phyloP scores from a whole-genome alignment of 441 rosid genomes.

The Manihot esculenta region DNA sequence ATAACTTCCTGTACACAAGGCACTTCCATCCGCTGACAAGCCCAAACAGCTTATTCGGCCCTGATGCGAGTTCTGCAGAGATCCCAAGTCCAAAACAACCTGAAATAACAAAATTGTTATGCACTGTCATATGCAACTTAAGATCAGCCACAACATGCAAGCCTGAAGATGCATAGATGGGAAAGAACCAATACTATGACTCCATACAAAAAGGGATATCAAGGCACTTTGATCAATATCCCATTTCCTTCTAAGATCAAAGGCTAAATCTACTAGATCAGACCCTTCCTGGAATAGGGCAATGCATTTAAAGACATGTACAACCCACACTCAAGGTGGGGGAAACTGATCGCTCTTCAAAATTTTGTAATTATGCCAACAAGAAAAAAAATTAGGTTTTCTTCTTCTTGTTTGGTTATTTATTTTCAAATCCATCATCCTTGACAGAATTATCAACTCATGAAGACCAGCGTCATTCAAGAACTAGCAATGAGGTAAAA shows the following conservation, averaged over 20 bases:
- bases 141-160: slow-evolving; percentile 11
- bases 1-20: slow-evolving; percentile 97
- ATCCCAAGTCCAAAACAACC: slow-evolving; percentile 84
- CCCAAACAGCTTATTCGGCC: slow-evolving; percentile 81
- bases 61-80: slow-evolving; percentile 74
- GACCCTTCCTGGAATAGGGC: not conserved
- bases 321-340: not conserved
- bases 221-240: not conserved
- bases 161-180: not conserved
- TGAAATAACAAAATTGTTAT: slow-evolving; percentile 27
- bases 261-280: not conserved
- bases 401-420: too few relatives aligned
- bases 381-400: too few relatives aligned
- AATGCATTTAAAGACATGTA: not conserved
- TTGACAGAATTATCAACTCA: slow-evolving; percentile 3
- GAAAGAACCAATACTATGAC: not conserved
- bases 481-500: not conserved
- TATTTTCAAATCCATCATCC: too few relatives aligned
- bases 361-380: too few relatives aligned
- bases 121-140: not conserved
- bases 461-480: not conserved
- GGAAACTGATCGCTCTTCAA: not conserved
- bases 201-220: not conserved
- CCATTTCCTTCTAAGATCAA: not conserved
- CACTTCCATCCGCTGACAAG: slow-evolving; percentile 97